Conservation (phyloP, 257 asterid genomes). For the Salvia splendens region DNA sequence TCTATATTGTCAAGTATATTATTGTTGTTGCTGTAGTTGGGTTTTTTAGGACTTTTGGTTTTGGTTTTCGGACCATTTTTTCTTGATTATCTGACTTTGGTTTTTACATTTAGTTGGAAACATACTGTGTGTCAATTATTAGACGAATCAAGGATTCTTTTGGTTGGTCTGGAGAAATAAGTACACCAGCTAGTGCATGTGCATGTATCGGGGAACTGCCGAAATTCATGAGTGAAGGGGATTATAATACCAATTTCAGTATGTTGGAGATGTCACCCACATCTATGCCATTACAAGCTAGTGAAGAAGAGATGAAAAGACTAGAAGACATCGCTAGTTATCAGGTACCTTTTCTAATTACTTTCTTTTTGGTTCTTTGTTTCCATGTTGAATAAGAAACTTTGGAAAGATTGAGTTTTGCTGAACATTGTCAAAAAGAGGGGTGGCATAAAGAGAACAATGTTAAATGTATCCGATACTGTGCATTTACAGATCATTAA, state of each 20-base stretch:
- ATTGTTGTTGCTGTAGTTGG: conserved; percentile 1
- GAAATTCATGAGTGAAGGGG: conserved; percentile 43
- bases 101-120: conserved; percentile 55
- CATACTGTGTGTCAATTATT: conserved; percentile 51
- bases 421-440: neutral
- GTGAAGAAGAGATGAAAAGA: conserved; percentile 56
- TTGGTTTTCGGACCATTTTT: neutral
- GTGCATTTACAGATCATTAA: neutral
- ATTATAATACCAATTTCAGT: conserved; percentile 33
- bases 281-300: conserved; percentile 39
- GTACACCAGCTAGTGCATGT: conserved; percentile 37
- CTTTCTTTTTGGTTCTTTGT: neutral
- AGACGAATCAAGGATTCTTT: conserved; percentile 58
- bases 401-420: neutral
- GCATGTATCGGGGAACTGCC: conserved; percentile 80
- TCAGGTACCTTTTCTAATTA: conserved; percentile 56
- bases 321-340: conserved; percentile 81
- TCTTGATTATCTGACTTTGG: conserved; percentile 24
- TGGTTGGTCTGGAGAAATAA: conserved; percentile 79
- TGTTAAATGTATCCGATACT: no score
- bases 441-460: conserved; percentile 10
- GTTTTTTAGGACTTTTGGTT: neutral
- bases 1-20: neutral
- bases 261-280: conserved; percentile 40
- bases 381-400: neutral